Base-by-base conservation (phyloP, 129 eudicot species). In the Flaveria robusta region DNA sequence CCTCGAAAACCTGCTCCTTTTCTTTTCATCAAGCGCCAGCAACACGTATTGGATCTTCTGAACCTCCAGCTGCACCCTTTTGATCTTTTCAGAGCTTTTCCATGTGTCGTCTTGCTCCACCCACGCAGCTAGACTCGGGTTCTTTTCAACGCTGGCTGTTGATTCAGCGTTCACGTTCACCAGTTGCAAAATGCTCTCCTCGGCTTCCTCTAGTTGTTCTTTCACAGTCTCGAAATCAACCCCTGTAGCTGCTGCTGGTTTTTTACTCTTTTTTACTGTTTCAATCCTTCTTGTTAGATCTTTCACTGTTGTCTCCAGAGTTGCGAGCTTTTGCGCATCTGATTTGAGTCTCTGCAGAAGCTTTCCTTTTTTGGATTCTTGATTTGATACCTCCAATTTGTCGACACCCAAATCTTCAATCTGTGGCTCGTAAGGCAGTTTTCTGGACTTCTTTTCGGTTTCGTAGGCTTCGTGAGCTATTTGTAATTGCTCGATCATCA, bases 31-130 rank as follows among this genome's bases (percentile, higher is more conserved):
- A 62, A 83, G 58, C 68, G 84, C 84, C 77, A 89, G 74, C 87
- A 95, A 63, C 54, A 89, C 79, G 27, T 80, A 91, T 51, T 89
- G 88, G 14, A 95, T 86, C 80, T 88, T 91, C 77, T 95, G 96
- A 70, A 95, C 74, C 79, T 95, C 97, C 74, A 89, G 13, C 43
- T 91, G 97, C 88, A 95, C 76, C 79, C 94, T 34, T 24, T 87
- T 92, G 45, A 95, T 95, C 64, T 85, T 91, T 54, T 95, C 97
- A 0, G 99, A 88, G 79, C 82, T 92, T 86, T 82, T 89, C 66
- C 86, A 83, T 9, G 87, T 92, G 45, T 86, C 91, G 12, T 88
- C 90, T 46, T 75, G 65, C 75, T 82, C 85, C n/a, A 68, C 77
- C 70, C 88, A 82, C 0, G 76, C 77, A 6, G 89, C 81, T 18